Conservation (phyloP, 805 yeast species). For the Priceomyces medius region DNA sequence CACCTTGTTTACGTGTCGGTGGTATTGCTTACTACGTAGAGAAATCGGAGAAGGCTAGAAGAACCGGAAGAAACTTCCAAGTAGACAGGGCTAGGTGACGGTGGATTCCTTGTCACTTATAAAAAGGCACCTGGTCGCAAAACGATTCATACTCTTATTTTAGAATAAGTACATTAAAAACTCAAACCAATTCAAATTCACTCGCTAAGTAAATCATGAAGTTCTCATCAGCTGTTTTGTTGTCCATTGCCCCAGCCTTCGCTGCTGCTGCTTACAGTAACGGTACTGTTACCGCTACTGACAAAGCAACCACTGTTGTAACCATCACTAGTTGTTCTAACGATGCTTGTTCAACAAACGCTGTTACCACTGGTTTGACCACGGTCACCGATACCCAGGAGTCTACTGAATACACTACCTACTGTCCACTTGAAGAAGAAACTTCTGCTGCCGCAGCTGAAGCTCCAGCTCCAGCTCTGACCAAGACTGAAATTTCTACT, state of each 20-base stretch:
- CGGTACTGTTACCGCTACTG: constrained; percentile 28
- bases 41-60: neutral
- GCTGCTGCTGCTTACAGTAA: constrained; percentile 31
- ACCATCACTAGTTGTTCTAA: constrained; percentile 38
- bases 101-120: neutral
- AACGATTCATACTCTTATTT: neutral
- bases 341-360: constrained; percentile 25
- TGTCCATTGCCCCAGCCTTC: constrained; percentile 24
- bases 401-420: constrained; percentile 36
- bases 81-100: neutral
- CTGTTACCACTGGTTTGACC: constrained; percentile 38
- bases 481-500: constrained; percentile 26
- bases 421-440: constrained; percentile 29
- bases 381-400: constrained; percentile 25
- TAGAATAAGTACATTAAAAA: neutral
- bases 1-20: neutral
- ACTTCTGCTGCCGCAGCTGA: constrained; percentile 13
- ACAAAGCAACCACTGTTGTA: constrained; percentile 28
- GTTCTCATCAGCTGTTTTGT: constrained; percentile 30
- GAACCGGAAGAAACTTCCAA: neutral
- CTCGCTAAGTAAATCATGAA: constrained; percentile 29
- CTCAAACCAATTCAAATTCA: constrained; percentile 8
- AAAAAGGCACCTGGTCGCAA: neutral
- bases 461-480: constrained; percentile 20
- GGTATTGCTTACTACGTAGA: neutral